phyloP scores from a whole-genome alignment of 1,284 basidiomycete species.

The Gastroboletus turbinatus region DNA sequence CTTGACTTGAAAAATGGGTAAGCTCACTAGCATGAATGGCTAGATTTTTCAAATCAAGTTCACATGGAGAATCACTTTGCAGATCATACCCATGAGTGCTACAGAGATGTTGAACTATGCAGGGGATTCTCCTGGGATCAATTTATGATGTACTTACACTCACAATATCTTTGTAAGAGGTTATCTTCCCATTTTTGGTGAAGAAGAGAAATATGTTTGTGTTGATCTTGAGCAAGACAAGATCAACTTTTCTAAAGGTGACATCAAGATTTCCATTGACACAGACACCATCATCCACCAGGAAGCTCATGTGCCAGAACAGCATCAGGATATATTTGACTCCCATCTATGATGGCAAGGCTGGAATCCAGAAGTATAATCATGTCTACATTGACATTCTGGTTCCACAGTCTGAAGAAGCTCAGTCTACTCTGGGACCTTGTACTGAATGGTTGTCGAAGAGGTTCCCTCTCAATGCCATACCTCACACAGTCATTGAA shows the following conservation, averaged over 20 bases:
- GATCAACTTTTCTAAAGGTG: background rate
- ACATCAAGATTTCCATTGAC: slow-evolving; percentile 5
- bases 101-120: slow-evolving; percentile 11
- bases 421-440: background rate
- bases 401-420: slow-evolving; percentile 9
- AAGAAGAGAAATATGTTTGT: background rate
- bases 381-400: slow-evolving; percentile 12
- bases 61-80: too few relatives aligned
- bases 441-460: slow-evolving; percentile 13
- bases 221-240: slow-evolving; percentile 11
- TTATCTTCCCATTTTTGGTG: background rate
- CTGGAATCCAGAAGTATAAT: slow-evolving; percentile 10
- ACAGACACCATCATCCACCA: slow-evolving; percentile 23
- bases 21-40: too few relatives aligned
- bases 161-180: slow-evolving; percentile 8
- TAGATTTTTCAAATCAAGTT: too few relatives aligned
- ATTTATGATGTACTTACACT: background rate
- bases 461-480: too few relatives aligned
- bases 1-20: too few relatives aligned
- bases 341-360: slow-evolving; percentile 1
- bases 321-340: background rate
- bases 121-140: too few relatives aligned
- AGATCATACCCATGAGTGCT: background rate
- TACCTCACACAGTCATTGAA: too few relatives aligned
- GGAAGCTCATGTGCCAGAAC: too few relatives aligned